phyloP scores from a whole-genome alignment of 228 moss, liverwort and hornwort genomes.

The Sphagnum fallax region DNA sequence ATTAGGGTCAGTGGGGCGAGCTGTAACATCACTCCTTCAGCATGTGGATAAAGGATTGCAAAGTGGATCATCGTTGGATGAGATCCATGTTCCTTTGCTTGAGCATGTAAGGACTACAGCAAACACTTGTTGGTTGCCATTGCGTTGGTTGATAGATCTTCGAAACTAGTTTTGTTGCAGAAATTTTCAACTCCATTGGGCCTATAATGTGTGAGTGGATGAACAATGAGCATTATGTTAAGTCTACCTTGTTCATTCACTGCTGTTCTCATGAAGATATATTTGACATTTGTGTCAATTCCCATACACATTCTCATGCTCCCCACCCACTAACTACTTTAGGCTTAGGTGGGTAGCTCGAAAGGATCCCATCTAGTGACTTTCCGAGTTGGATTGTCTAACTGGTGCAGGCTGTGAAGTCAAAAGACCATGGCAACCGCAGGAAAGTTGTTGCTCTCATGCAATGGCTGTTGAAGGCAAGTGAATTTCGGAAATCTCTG shows the following conservation, averaged over 20 bases:
- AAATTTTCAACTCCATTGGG: not conserved
- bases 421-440: constrained; percentile 66
- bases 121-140: too few species aligned
- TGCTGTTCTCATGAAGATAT: not conserved
- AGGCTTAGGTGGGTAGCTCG: not conserved
- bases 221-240: too few species aligned
- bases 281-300: not conserved
- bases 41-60: constrained; percentile 44
- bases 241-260: not conserved
- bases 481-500: constrained; percentile 28
- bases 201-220: not conserved
- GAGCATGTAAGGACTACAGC: constrained; percentile 61
- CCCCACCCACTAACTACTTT: not conserved
- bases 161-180: not conserved
- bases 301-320: too few species aligned
- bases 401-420: constrained; percentile 63
- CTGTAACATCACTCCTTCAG: constrained; percentile 43
- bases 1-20: constrained; percentile 56
- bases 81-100: constrained; percentile 56
- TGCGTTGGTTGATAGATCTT: not conserved
- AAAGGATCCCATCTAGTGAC: too few species aligned
- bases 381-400: too few species aligned
- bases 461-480: constrained; percentile 51
- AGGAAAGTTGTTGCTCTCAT: constrained; percentile 48
- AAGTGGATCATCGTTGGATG: constrained; percentile 38